Conservation (phyloP, 225 moss, liverwort and hornwort genomes). For the Marchantia paleacea region DNA sequence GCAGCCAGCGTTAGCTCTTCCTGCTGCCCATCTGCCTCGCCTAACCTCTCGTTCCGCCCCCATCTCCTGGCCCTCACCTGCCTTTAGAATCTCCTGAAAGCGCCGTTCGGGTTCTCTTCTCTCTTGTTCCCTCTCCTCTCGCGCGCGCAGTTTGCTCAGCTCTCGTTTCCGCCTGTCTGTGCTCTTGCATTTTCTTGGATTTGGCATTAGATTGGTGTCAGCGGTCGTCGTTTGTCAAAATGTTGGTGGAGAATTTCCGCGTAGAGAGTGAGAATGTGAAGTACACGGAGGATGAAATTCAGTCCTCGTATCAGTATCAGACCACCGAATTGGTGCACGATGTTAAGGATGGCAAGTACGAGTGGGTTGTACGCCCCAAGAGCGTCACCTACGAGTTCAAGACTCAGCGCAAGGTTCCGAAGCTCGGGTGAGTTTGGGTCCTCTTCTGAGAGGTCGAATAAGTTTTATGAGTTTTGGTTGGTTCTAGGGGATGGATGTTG, state of each 20-base stretch:
- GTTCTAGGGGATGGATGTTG: too few relatives aligned
- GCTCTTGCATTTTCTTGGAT: not conserved
- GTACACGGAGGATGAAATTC: slow-evolving; percentile 68
- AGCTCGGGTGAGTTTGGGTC: slow-evolving; percentile 62
- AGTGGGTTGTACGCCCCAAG: slow-evolving; percentile 77
- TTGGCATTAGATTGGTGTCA: not conserved
- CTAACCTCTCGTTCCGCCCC: not conserved
- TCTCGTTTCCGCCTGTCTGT: too few relatives aligned
- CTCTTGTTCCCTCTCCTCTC: not conserved
- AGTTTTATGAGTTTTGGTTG: too few relatives aligned
- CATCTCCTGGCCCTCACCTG: too few relatives aligned
- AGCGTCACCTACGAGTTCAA: slow-evolving; percentile 67
- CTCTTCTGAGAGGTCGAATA: not conserved
- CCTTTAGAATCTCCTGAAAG: too few relatives aligned
- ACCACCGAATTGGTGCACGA: slow-evolving; percentile 73
- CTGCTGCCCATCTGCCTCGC: not conserved
- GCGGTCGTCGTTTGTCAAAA: slow-evolving; percentile 25
- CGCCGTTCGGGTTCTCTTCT: not conserved
- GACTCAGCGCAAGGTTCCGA: slow-evolving; percentile 75
- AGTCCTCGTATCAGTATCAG: slow-evolving; percentile 78
- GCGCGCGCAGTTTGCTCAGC: not conserved
- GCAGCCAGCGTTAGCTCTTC: too few relatives aligned
- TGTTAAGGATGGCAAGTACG: slow-evolving; percentile 60
- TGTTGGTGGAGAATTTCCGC: slow-evolving; percentile 91
- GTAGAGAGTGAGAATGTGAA: slow-evolving; percentile 86